Evolutionary conservation across 176 grass and related monocot species (phyloP), one percentile per base, ranked within the genome.

Genomic region (Zizania latifolia): DNA sequence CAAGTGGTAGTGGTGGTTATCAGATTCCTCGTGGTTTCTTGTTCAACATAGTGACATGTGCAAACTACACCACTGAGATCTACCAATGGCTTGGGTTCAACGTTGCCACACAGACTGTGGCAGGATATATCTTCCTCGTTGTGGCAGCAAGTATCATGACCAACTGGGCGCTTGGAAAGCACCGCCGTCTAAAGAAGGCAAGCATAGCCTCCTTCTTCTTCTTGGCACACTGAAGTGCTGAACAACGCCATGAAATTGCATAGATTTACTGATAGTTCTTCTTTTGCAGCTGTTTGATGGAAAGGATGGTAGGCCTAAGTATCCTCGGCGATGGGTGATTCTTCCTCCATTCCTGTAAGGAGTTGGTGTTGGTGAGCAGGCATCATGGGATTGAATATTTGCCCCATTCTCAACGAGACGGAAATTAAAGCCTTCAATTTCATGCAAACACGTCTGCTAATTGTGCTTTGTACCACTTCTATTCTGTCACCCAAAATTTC

Each of bases 1-100:
- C 91, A 1, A 74, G 72, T 1, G 91, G 95, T 31, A 84, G 60
- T 15, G 95, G 95, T 17, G 95, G 95, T 2, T 99, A 94, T 61
- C 95, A 94, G 83, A 99, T 99, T 64, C 95, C 95, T 22, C 77
- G 54, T 23, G 95, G 95, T 1, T 99, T 99, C 75, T 70, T 99
- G 82, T 99, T 99, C 79, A 94, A 99, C 83, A 90, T 94, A 1
- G 95, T 94, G 80, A 99, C 95, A 0, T 99, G 95, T 2, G 95
- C 95, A 2, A 99, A 99, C 65, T 99, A 99, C 70, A 99, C 92
- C 7, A 99, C 95, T 0, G 95, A 99, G 82, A 99, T 99, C 83
- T 99, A 99, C 83, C 92, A 99, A 48, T 99, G 95, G 95, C 37
- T 99, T 0, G 91, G 95, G 1, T 99, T 99, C 80, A 99, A 99